phyloP scores from a whole-genome alignment of 306 rosid species.

The Astragalus glycyphyllos region DNA sequence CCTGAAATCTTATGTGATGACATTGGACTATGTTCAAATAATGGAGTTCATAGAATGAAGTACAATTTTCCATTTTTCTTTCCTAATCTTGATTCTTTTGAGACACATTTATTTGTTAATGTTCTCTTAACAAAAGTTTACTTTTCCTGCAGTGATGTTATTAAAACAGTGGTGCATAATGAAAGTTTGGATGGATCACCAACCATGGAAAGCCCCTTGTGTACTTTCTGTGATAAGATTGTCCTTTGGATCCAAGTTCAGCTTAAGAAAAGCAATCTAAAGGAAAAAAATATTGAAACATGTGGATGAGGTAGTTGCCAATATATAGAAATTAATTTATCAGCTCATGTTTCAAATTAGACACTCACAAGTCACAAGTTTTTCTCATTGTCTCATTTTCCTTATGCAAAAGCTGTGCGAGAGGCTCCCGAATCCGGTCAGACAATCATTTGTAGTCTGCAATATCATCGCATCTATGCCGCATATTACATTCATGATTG shows the following conservation, averaged over 20 bases:
- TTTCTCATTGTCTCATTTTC: constrained; percentile 26
- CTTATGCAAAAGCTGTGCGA: constrained; percentile 64
- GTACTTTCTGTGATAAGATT: constrained; percentile 70
- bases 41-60: constrained; percentile 46
- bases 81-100: constrained; percentile 29
- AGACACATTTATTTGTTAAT: constrained; percentile 16
- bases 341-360: background rate
- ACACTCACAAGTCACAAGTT: background rate
- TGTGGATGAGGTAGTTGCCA: constrained; percentile 63
- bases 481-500: constrained; percentile 59
- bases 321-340: background rate
- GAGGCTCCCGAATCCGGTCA: constrained; percentile 68
- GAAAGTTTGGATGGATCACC: constrained; percentile 46
- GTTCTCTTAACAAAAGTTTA: constrained; percentile 31
- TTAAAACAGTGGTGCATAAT: constrained; percentile 59
- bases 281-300: constrained; percentile 58
- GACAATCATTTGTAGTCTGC: constrained; percentile 66
- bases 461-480: constrained; percentile 57
- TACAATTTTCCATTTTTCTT: constrained; percentile 41
- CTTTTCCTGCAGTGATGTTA: constrained; percentile 59
- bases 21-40: constrained; percentile 59
- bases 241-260: constrained; percentile 78
- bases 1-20: constrained; percentile 65
- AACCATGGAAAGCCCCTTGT: constrained; percentile 48
- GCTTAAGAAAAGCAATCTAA: constrained; percentile 60